Evolutionary conservation across 306 rosid species (phyloP).

Genomic region (Quercus cerris): DNA sequence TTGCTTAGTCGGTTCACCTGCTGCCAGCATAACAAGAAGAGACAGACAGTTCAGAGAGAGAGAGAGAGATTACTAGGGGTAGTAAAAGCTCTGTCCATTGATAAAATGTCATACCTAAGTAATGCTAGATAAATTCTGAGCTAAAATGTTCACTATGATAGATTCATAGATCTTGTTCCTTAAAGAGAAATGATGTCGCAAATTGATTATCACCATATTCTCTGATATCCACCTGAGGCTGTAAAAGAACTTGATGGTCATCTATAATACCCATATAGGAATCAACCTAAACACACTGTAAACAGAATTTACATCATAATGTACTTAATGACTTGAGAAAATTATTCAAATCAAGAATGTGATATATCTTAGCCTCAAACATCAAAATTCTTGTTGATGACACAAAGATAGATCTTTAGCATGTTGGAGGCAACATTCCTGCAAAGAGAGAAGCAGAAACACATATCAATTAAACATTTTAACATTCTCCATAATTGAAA

Average conservation of each 20-base stretch:
- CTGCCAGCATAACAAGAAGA: conserved; percentile 59
- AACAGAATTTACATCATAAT: conserved; percentile 57
- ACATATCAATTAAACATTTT: conserved; percentile 11
- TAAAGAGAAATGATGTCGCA: conserved; percentile 54
- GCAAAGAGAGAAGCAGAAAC: conserved; percentile 13
- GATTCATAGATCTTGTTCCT: conserved; percentile 53
- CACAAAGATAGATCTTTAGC: conserved; percentile 41
- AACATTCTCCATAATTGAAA: no score
- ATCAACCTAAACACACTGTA: conserved; percentile 51
- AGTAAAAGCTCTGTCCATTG: conserved; percentile 1
- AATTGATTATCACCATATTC: conserved; percentile 69
- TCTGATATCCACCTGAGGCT: conserved; percentile 48
- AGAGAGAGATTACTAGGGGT: not conserved
- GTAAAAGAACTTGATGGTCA: conserved; percentile 69
- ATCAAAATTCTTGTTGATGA: conserved; percentile 75
- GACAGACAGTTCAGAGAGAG: conserved; percentile 19
- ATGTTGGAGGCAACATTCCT: no score
- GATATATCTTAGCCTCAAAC: conserved; percentile 62
- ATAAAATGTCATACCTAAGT: conserved; percentile 49
- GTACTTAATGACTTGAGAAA: conserved; percentile 52
- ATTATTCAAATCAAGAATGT: no score
- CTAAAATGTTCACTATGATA: conserved; percentile 49
- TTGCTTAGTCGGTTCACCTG: conserved; percentile 45
- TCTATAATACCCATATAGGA: conserved; percentile 72
- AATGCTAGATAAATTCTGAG: conserved; percentile 48